These are phyloP conservation scores for Colletotrichum godetiae DNA, from an alignment of 2,329 filamentous ascomycete genomes.

Conservation along the genomic window DNA sequence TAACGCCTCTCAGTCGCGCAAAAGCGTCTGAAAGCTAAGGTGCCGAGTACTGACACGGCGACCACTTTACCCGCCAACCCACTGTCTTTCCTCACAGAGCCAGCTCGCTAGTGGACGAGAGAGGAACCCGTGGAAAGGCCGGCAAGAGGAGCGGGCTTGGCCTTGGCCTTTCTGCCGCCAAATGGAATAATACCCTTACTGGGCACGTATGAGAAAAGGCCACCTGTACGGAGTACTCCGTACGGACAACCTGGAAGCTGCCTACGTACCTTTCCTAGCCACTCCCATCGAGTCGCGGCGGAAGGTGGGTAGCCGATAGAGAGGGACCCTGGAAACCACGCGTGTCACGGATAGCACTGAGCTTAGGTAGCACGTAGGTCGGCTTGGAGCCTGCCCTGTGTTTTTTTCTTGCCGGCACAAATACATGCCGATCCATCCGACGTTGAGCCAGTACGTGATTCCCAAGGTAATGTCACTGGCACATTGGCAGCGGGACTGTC, in stretches of 20 bases:
- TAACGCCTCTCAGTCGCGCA: slow-evolving; percentile 4
- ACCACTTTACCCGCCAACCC: slow-evolving; percentile 8
- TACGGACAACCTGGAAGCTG: background rate
- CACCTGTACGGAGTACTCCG: slow-evolving; percentile 29
- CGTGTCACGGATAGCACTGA: background rate
- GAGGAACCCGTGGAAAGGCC: background rate
- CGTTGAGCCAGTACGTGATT: background rate
- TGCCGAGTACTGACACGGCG: no score
- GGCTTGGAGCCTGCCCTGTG: background rate
- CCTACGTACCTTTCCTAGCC: background rate
- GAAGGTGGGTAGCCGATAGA: background rate
- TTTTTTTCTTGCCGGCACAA: background rate
- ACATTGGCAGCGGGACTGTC: background rate
- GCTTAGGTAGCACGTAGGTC: no score
- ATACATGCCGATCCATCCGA: slow-evolving; percentile 15
- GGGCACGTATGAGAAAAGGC: slow-evolving; percentile 26
- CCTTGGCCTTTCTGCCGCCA: background rate
- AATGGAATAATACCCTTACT: background rate
- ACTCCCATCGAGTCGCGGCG: background rate
- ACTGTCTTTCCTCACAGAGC: slow-evolving; percentile 2
- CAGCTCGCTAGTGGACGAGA: background rate
- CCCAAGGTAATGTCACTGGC: background rate
- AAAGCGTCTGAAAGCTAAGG: background rate
- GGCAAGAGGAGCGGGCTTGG: slow-evolving; percentile 21
- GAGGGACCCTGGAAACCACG: background rate